These are phyloP conservation scores for Bimuria novae-zelandiae DNA, from an alignment of 2,329 filamentous ascomycete genomes.

Conservation along the genomic window DNA sequence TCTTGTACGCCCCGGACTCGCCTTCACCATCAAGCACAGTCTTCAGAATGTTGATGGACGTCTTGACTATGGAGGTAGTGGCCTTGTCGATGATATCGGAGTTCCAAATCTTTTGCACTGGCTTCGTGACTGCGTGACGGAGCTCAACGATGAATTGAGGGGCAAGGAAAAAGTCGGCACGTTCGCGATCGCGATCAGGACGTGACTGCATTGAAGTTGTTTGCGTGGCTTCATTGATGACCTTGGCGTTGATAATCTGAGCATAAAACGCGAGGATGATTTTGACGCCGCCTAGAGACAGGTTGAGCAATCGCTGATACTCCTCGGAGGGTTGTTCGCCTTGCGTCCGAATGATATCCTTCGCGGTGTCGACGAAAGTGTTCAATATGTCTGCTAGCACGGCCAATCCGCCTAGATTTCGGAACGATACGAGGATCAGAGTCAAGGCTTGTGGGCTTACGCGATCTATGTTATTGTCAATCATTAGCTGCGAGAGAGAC, in stretches of 20 bases:
- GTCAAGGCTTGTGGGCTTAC: conserved; percentile 55
- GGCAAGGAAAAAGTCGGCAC: conserved; percentile 65
- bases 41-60: conserved; percentile 81
- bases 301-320: conserved; percentile 42
- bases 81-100: conserved; percentile 82
- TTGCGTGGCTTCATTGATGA: conserved; percentile 75
- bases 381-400: conserved; percentile 73
- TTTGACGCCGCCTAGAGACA: conserved; percentile 69
- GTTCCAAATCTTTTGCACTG: conserved; percentile 80
- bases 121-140: conserved; percentile 76
- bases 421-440: conserved; percentile 84
- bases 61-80: conserved; percentile 74
- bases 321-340: conserved; percentile 53
- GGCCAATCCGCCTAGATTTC: conserved; percentile 75
- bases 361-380: conserved; percentile 66
- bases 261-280: conserved; percentile 84
- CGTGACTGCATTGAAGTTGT: conserved; percentile 60
- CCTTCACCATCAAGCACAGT: conserved; percentile 76
- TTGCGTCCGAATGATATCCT: conserved; percentile 51
- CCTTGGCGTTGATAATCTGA: conserved; percentile 75
- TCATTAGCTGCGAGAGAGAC: conserved; percentile 75
- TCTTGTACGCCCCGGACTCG: conserved; percentile 69
- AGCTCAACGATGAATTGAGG: conserved; percentile 86
- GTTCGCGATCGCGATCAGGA: conserved; percentile 59
- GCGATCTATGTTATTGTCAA: conserved; percentile 63